Base-by-base conservation (phyloP, 345 rosid species). In the Pugionium dolabratum region DNA sequence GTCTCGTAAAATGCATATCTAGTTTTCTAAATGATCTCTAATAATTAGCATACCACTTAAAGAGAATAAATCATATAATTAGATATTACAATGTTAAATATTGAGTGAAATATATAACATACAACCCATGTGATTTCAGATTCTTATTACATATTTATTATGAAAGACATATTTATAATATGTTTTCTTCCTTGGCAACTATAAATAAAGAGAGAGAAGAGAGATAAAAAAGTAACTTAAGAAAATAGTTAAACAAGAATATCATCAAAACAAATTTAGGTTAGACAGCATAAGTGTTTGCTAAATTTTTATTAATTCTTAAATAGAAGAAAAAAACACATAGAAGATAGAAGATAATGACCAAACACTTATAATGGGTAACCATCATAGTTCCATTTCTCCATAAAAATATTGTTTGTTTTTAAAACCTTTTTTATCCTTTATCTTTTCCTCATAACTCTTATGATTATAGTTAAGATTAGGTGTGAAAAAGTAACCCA, bases 391-490 rank as follows among this genome's bases (percentile, higher is more conserved):
- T 31, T 54, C 63, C 50, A 62, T 70, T 62, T 54, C 18, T 43
- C 26, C 31, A 27, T 27, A 53, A 34, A 2, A 11, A 4, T 10
- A 4, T 26, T 25, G 7, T 47, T 9, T 67, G 1, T 28, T 37
- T 47, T 33, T 28, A 2, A 40, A 18, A 18, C 18, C 6, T 4
- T 31, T 31, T 50, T 30, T 4, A 25, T 4, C 5, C 8, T 7
- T 37, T 58, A 34, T 10, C 4, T 61, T n/a, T 44, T 40, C 34
- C 43, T 71, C 51, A 9, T 5, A 55, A 33, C 47, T 54, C 64
- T 45, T 54, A 55, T 71, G 52, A 56, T 41, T 64, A 8, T 45
- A 63, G 69, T 41, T 71, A 63, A 63, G 61, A 58, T 63, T 71
- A 51, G 69, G 69, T 71, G 64, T 34, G 62, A 34, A 45, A 54